A percentile compares a stretch with the other conserved stretches of the same genome.
Conservation (phyloP, 441 rosid genomes). For the Populus hybrid region DNA sequence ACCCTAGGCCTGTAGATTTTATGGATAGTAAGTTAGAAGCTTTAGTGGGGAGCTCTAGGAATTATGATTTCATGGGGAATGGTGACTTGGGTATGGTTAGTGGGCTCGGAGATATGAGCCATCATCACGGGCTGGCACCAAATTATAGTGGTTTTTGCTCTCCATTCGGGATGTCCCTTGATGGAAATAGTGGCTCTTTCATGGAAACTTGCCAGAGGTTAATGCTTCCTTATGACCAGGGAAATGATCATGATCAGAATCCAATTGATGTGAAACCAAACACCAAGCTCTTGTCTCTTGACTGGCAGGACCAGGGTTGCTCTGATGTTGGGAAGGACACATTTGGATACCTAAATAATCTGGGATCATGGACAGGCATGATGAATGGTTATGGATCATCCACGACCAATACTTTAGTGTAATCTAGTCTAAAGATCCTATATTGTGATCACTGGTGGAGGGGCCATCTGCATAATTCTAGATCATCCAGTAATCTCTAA, state of each 20-base stretch:
- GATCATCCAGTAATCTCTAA: neutral
- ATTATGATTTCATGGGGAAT: slow-evolving; percentile 70
- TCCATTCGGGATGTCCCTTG: slow-evolving; percentile 44
- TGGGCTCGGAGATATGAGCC: slow-evolving; percentile 42
- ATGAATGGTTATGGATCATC: slow-evolving; percentile 67
- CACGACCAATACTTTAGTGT: slow-evolving; percentile 61
- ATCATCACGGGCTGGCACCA: slow-evolving; percentile 32
- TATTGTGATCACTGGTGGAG: neutral
- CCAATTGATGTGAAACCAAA: slow-evolving; percentile 72
- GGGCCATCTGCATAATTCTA: neutral
- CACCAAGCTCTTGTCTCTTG: slow-evolving; percentile 65
- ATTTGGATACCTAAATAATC: slow-evolving; percentile 49
- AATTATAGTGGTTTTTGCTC: slow-evolving; percentile 35
- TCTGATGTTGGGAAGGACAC: slow-evolving; percentile 51
- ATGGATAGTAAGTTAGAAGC: slow-evolving; percentile 69
- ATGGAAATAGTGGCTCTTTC: slow-evolving; percentile 40
- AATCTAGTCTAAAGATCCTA: neutral
- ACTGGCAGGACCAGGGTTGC: slow-evolving; percentile 80
- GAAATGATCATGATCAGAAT: slow-evolving; percentile 35
- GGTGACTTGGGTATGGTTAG: slow-evolving; percentile 43
- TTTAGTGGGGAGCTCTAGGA: slow-evolving; percentile 48
- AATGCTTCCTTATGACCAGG: slow-evolving; percentile 55
- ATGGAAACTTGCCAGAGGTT: slow-evolving; percentile 61
- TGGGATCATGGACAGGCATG: slow-evolving; percentile 79
- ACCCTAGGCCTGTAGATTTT: slow-evolving; percentile 64